Conservation (phyloP, 108 stramenopile genomes). For the Tribonema minus region DNA sequence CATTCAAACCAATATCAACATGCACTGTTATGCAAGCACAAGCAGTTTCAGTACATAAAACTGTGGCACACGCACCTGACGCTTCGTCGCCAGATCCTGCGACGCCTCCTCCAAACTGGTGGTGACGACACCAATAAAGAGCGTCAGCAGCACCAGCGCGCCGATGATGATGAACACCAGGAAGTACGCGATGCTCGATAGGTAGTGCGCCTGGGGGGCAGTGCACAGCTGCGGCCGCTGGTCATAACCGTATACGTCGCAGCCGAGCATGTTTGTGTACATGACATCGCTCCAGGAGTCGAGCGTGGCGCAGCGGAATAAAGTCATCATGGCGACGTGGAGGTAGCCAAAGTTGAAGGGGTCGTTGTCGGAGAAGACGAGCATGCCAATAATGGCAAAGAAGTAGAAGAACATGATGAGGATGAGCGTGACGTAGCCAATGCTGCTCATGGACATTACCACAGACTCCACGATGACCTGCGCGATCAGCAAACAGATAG, state of each 20-base stretch:
- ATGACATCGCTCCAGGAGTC: conserved; percentile 39
- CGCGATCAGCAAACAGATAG: too few relatives aligned
- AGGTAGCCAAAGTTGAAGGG: conserved; percentile 42
- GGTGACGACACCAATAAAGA: conserved; percentile 54
- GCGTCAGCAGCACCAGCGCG: conserved; percentile 49
- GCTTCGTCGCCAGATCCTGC: too few relatives aligned
- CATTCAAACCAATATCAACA: too few relatives aligned
- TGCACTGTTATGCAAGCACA: too few relatives aligned
- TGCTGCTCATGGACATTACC: conserved; percentile 27
- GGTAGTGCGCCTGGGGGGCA: conserved; percentile 5
- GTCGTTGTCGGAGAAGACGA: conserved; percentile 43
- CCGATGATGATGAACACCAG: conserved; percentile 40
- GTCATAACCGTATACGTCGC: conserved; percentile 27
- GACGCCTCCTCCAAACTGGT: conserved; percentile 48
- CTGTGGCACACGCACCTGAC: too few relatives aligned
- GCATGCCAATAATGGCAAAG: conserved; percentile 47
- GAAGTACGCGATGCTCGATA: conserved; percentile 13
- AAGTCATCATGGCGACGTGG: conserved; percentile 42
- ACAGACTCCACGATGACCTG: conserved; percentile 47
- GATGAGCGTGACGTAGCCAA: conserved; percentile 39
- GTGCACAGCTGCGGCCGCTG: neutral
- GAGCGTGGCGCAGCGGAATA: conserved; percentile 32
- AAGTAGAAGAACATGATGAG: conserved; percentile 39
- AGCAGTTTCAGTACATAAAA: too few relatives aligned
- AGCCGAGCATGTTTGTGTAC: conserved; percentile 42